Conservation (phyloP, 2,329 filamentous ascomycete genomes). For the Ophiostoma fasciatum region DNA sequence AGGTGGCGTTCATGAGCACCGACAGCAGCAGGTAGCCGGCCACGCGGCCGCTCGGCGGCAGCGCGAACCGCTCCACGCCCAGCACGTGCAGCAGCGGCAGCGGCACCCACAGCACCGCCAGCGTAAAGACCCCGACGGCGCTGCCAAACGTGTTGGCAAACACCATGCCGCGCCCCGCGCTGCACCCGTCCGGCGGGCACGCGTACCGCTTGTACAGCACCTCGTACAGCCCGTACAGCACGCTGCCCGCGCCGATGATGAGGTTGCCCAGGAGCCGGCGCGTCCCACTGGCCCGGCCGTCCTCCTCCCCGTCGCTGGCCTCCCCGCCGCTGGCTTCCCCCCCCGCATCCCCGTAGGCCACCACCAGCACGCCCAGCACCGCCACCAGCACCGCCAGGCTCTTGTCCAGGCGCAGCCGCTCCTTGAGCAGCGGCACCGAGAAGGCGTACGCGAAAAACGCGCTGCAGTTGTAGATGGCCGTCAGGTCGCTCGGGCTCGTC, state of each 20-base stretch:
- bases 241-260: conserved; percentile 77
- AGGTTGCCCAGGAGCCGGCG: conserved; percentile 71
- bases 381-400: conserved; percentile 74
- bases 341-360: conserved; percentile 74
- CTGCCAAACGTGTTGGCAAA: conserved; percentile 90
- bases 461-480: conserved; percentile 97
- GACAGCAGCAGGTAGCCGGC: conserved; percentile 69
- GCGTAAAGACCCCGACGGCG: conserved; percentile 73
- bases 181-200: conserved; percentile 81
- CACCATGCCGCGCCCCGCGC: conserved; percentile 76
- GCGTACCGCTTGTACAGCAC: conserved; percentile 89
- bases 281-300: conserved; percentile 17
- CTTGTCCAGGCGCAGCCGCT: conserved; percentile 74
- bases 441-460: conserved; percentile 98
- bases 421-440: conserved; percentile 75
- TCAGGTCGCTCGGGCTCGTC: conserved; percentile 86
- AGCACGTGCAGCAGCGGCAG: conserved; percentile 67
- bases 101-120: conserved; percentile 82
- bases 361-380: conserved; percentile 80
- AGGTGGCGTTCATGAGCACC: conserved; percentile 76
- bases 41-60: conserved; percentile 67
- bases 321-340: no score
- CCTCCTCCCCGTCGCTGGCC: conserved; percentile 15
- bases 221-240: conserved; percentile 94
- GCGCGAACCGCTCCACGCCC: conserved; percentile 67